Base-by-base conservation (phyloP, 306 rosid species). In the Fragaria ananassa region DNA sequence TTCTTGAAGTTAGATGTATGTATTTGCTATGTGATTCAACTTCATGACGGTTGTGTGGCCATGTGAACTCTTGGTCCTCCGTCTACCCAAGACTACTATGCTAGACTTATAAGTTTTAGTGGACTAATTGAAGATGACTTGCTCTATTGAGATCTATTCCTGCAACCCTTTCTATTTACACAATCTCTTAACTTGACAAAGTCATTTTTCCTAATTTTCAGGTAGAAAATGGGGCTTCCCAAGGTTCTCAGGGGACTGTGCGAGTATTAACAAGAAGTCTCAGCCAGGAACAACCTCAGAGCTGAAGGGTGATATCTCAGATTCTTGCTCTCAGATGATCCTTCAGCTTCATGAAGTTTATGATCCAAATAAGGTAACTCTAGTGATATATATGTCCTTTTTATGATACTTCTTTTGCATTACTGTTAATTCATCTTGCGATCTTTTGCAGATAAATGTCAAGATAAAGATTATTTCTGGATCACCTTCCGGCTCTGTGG, bases 221-320 rank as follows among this genome's bases (percentile, higher is more conserved):
- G 99, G 97, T 66, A 89, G 89, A 86, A 89, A 83, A 76, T 95
- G 99, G 99, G 97, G 89, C 19, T 95, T 95, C 79, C 98, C 99
- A 0, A 87, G 88, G 80, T 95, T 95, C 76, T 88, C 99, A 6
- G 99, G 98, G 82, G 99, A 95, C 80, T 95, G 99, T 81, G 99
- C 99, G 56, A 88, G 74, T 74, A 92, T 88, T 60, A 85, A 87
- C 71, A 85, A 81, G 80, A 95, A 89, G 86, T 83, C 86, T 71
- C 83, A 85, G 70, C 71, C 93, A 10, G 97, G 92, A 76, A 81
- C 96, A 53, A 76, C 76, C 70, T 87, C 89, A 23, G 99, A 92
- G 87, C 92, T 77, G 81, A 95, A 90, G 78, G 80, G 81, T 72
- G 99, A 92, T 57, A 95, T 92, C 50, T 85, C 90, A 5, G 98